Conservation (phyloP, 495 filamentous ascomycete genomes). For the Sordaria brevicollis region DNA sequence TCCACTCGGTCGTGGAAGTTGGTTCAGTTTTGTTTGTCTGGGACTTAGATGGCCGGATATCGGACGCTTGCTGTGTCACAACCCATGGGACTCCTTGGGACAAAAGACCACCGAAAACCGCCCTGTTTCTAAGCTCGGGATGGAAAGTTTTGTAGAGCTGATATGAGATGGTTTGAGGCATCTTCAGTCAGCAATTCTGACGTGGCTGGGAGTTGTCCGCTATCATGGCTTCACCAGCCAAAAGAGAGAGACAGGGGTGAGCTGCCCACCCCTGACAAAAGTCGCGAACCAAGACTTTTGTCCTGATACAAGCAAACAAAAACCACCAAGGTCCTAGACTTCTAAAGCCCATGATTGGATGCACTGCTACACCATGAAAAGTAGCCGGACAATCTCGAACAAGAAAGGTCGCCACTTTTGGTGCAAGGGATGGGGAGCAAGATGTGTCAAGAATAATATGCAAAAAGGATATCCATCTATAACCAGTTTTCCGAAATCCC, state of each 20-base stretch:
- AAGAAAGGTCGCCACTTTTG: not conserved
- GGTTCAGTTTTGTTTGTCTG: slow-evolving; percentile 1
- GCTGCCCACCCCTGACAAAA: not conserved
- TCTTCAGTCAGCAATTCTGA: not conserved
- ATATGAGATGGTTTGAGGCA: not conserved
- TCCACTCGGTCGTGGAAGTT: not conserved
- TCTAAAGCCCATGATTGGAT: not conserved
- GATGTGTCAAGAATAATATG: not conserved
- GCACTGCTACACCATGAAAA: not conserved
- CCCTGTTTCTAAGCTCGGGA: not conserved
- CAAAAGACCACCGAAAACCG: not conserved
- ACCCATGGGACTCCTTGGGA: not conserved
- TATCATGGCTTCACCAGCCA: slow-evolving; percentile 12
- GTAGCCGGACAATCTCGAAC: not conserved
- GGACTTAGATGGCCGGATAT: not conserved
- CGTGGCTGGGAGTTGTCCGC: slow-evolving; percentile 9
- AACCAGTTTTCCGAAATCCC: not conserved
- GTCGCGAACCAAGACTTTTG: not conserved
- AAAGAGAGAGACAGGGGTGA: not conserved
- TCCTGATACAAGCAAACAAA: not conserved
- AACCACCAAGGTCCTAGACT: not conserved
- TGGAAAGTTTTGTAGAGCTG: not conserved
- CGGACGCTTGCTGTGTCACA: not conserved
- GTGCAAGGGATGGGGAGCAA: not conserved
- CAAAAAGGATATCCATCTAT: not conserved